A percentile compares a stretch with the other conserved stretches of the same genome.
These are phyloP conservation scores for Vitis rupestris DNA, from an alignment of 164 flowering plant species.

Conservation along the genomic window DNA sequence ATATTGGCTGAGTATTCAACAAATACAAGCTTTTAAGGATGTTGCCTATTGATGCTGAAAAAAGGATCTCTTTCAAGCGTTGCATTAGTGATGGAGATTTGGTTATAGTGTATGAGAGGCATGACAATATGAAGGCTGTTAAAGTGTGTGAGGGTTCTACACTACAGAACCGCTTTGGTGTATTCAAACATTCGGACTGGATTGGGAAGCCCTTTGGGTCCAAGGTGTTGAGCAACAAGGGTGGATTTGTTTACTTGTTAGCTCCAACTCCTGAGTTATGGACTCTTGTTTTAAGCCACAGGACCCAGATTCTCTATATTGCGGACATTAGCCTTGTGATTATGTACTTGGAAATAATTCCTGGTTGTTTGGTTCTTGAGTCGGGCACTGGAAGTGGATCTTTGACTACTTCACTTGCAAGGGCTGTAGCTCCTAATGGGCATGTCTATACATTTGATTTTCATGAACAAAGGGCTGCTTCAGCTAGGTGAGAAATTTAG, in stretches of 20 bases:
- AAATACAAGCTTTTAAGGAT: constrained; percentile 20
- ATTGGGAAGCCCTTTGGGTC: constrained; percentile 88
- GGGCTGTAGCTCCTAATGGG: constrained; percentile 86
- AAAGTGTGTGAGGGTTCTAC: constrained; percentile 59
- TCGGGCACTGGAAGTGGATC: constrained; percentile 96
- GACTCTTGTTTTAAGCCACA: constrained; percentile 89
- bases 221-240: constrained; percentile 74
- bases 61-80: constrained; percentile 52
- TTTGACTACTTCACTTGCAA: constrained; percentile 74
- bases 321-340: constrained; percentile 88
- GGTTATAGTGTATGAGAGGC: constrained; percentile 83
- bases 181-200: constrained; percentile 84
- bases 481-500: constrained; percentile 58
- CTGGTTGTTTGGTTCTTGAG: constrained; percentile 84
- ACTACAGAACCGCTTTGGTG: constrained; percentile 82
- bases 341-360: constrained; percentile 75
- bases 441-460: constrained; percentile 89
- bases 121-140: constrained; percentile 75
- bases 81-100: constrained; percentile 63
- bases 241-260: constrained; percentile 76
- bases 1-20: not conserved
- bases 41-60: constrained; percentile 45
- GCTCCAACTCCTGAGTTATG: constrained; percentile 93
- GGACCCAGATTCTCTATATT: constrained; percentile 91
- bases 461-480: constrained; percentile 80